Evolutionary conservation across 805 yeast species (phyloP).

Genomic region (Tetrapisispora namnaoensis): DNA sequence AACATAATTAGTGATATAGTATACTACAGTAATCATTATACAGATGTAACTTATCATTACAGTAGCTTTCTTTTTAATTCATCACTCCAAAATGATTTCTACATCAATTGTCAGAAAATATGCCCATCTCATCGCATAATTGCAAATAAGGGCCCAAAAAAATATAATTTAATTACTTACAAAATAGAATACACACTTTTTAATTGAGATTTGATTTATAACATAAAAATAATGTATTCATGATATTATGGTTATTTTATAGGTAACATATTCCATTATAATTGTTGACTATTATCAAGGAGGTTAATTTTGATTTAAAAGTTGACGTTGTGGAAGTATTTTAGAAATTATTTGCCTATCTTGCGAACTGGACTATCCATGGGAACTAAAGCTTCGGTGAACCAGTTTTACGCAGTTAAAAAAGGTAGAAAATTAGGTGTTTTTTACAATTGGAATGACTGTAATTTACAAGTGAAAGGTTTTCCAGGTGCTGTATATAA

Average conservation of each 20-base stretch:
- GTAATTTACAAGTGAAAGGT: slow-evolving; percentile 44
- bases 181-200: too few relatives aligned
- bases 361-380: background rate
- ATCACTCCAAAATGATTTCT: too few relatives aligned
- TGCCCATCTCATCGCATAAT: background rate
- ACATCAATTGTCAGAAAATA: background rate
- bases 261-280: too few relatives aligned
- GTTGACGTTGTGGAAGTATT: background rate
- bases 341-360: background rate
- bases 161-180: too few relatives aligned
- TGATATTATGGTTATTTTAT: too few relatives aligned
- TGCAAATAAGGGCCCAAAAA: background rate
- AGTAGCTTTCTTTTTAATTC: too few relatives aligned
- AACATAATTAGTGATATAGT: background rate
- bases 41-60: too few relatives aligned
- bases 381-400: background rate
- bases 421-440: slow-evolving; percentile 49
- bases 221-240: too few relatives aligned
- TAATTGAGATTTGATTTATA: too few relatives aligned
- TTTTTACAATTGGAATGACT: slow-evolving; percentile 49
- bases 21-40: too few relatives aligned
- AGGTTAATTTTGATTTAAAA: background rate
- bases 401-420: slow-evolving; percentile 45
- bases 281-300: background rate
- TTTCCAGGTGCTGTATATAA: slow-evolving; percentile 48